A percentile compares a stretch with the other conserved stretches of the same genome.
These are phyloP conservation scores for Fragaria ananassa DNA, from an alignment of 306 rosid species.

Conservation along the genomic window DNA sequence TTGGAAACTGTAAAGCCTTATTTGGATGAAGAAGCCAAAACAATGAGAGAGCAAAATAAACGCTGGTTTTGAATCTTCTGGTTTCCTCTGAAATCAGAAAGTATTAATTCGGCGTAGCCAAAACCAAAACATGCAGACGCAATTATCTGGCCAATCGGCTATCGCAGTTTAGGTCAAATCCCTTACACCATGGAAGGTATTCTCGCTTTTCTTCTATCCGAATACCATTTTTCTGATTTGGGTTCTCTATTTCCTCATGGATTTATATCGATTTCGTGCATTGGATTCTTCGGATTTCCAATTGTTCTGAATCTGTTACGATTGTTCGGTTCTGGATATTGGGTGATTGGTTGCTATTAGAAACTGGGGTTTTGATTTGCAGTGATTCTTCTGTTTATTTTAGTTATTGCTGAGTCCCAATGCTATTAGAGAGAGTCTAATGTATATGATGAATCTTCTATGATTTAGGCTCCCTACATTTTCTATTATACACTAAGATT, in stretches of 20 bases:
- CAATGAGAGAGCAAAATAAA: too few relatives aligned
- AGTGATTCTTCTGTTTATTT: too few relatives aligned
- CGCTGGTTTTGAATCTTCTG: too few relatives aligned
- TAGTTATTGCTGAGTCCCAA: constrained; percentile 1
- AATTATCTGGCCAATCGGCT: constrained; percentile 29
- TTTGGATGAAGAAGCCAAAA: too few relatives aligned
- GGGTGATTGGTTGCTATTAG: constrained; percentile 33
- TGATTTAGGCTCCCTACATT: not conserved
- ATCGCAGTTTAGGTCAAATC: constrained; percentile 39
- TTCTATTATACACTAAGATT: not conserved
- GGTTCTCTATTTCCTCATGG: constrained; percentile 31
- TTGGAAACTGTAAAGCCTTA: too few relatives aligned
- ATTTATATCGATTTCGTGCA: constrained; percentile 21
- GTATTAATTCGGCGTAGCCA: constrained; percentile 21
- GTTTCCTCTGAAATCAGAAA: constrained; percentile 23
- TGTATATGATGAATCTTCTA: not conserved
- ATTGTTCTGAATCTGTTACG: constrained; percentile 22
- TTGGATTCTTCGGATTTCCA: constrained; percentile 29
- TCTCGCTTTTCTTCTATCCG: constrained; percentile 11
- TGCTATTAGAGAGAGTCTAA: not conserved
- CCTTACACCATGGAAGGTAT: constrained; percentile 77
- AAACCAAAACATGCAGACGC: constrained; percentile 27
- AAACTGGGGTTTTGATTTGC: constrained; percentile 34
- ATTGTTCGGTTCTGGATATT: constrained; percentile 17
- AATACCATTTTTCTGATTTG: constrained; percentile 33